Evolutionary conservation across 2,329 filamentous ascomycete species (phyloP).

Genomic region (Ceratocystis smalleyi): DNA sequence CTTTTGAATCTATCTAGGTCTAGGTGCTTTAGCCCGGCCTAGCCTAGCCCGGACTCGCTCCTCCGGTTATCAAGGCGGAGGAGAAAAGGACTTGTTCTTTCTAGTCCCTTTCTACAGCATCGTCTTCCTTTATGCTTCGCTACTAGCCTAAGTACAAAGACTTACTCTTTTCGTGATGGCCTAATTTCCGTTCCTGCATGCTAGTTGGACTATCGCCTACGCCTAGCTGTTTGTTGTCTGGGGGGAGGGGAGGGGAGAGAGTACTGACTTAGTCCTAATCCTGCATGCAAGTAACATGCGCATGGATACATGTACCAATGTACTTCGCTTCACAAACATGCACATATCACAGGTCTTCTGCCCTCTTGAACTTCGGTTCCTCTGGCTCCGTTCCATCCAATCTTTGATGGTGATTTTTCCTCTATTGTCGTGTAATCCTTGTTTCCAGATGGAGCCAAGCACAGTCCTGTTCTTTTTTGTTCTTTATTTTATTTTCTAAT

Average conservation of each 20-base stretch:
- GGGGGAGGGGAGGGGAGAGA: too few relatives aligned
- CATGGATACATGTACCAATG: background rate
- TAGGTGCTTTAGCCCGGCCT: background rate
- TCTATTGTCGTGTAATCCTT: background rate
- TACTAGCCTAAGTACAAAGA: background rate
- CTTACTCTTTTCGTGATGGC: background rate
- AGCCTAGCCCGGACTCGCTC: background rate
- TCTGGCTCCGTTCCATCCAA: background rate
- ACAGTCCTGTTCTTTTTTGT: too few relatives aligned
- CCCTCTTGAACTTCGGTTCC: background rate
- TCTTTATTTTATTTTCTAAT: too few relatives aligned
- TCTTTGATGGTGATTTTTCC: background rate
- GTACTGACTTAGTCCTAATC: background rate
- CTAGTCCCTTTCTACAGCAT: background rate
- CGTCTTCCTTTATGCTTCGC: background rate
- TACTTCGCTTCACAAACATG: background rate
- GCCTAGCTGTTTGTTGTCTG: background rate
- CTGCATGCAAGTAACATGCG: background rate
- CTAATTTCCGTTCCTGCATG: background rate
- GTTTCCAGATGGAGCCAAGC: background rate
- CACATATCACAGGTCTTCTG: background rate
- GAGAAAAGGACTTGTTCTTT: background rate
- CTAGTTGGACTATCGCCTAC: background rate
- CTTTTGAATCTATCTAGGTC: background rate
- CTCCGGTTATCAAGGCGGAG: background rate